Conservation (phyloP, 2,329 filamentous ascomycete species). For the Venturia effusa region DNA sequence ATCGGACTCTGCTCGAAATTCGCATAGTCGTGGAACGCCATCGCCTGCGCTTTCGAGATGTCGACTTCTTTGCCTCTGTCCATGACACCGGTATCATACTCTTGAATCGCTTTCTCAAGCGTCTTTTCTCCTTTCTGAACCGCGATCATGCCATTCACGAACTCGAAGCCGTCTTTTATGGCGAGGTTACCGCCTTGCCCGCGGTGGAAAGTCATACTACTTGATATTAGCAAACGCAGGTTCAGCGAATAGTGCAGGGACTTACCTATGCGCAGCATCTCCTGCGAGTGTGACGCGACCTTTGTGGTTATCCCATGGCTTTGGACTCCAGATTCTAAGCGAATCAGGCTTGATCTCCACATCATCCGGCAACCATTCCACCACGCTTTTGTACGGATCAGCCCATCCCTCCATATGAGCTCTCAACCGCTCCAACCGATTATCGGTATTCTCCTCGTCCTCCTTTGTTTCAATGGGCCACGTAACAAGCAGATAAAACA, state of each 20-base stretch:
- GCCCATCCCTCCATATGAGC: slow-evolving; percentile 12
- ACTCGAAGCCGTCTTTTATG: slow-evolving; percentile 12
- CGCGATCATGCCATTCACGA: slow-evolving; percentile 8
- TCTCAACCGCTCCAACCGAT: slow-evolving; percentile 10
- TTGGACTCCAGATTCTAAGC: slow-evolving; percentile 12
- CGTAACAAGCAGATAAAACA: slow-evolving; percentile 12
- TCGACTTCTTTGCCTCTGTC: slow-evolving; percentile 23
- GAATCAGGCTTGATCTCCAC: slow-evolving; percentile 10
- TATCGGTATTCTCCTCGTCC: slow-evolving; percentile 9
- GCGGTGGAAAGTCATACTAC: slow-evolving; percentile 13
- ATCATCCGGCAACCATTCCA: slow-evolving; percentile 12
- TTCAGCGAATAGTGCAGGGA: too few species aligned
- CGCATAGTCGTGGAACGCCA: slow-evolving; percentile 23
- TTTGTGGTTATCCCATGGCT: slow-evolving; percentile 10
- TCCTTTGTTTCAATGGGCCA: slow-evolving; percentile 10
- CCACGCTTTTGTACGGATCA: slow-evolving; percentile 12
- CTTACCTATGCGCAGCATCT: slow-evolving; percentile 12
- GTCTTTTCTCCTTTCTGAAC: slow-evolving; percentile 5
- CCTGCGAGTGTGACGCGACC: slow-evolving; percentile 11
- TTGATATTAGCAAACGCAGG: not conserved
- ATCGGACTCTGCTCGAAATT: slow-evolving; percentile 22
- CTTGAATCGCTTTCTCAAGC: slow-evolving; percentile 16
- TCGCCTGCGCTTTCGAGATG: slow-evolving; percentile 22
- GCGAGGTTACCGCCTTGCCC: slow-evolving; percentile 14
- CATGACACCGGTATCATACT: slow-evolving; percentile 21